Base-by-base conservation (phyloP, 2,329 filamentous ascomycete genomes). In the Curvularia spicifera region DNA sequence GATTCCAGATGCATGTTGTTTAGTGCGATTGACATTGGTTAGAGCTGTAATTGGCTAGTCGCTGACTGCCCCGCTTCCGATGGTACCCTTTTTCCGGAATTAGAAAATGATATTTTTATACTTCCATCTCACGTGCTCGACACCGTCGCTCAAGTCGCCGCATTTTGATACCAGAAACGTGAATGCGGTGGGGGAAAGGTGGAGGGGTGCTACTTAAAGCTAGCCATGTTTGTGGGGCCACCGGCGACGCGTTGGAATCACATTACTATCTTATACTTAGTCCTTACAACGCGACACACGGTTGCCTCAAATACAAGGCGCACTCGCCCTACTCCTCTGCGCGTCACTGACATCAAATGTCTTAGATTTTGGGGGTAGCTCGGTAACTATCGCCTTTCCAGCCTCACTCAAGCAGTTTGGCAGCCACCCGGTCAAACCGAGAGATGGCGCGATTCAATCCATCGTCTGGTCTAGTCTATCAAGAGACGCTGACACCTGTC, bases 391-490 rank as follows among this genome's bases (percentile, higher is more conserved):
- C 22, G 18, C 9, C 20, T 9, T 8, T 37, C 12, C 13, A 22
- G 29, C 28, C 10, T 40, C 20, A 24, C 10, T 39, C 15, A 10
- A 13, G 31, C 39, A 37, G 4, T 46, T 22, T 20, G 31, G 6
- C n/a, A 33, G 33, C 31, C 20, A 33, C 8, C 35, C 29, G 39
- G 31, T 26, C 43, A 55, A 8, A 7, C 24, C 33, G 18, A 33
- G 44, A 29, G 31, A 63, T 63, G 60, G 29, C 53, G 33, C 26
- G 46, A 12, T 61, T 55, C 40, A 45, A 58, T n/a, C 31, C 35
- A 7, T 53, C 54, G 7, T 59, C 61, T 5, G 67, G 68, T 8
- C 64, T 65, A 13, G 63, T 70, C 37, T 71, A 63, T 45, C 59
- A 50, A 10, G 64, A 71, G 3, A 60, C 50, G 4, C 56, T 57